phyloP scores from a whole-genome alignment of 148 eudicot species.

The Limonium bicolor region DNA sequence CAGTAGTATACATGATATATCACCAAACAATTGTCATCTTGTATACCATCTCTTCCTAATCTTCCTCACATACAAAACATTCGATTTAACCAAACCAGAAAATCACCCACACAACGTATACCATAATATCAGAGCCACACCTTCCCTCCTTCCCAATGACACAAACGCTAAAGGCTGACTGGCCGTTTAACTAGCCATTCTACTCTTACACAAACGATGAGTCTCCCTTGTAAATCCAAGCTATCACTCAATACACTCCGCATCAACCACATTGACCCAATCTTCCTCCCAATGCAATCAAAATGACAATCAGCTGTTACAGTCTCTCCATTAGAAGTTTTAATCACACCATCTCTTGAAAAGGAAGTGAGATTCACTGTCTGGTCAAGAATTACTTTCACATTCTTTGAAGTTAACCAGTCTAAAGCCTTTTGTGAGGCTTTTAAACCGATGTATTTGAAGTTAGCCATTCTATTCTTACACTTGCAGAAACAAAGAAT shows the following conservation, averaged over 20 bases:
- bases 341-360: conserved; percentile 24
- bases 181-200: conserved; percentile 18
- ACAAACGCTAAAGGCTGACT: conserved; percentile 25
- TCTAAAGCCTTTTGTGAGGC: conserved; percentile 25
- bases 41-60: conserved; percentile 32
- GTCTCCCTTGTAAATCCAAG: conserved; percentile 25
- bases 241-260: conserved; percentile 22
- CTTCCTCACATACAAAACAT: conserved; percentile 38
- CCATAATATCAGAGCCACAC: conserved; percentile 20
- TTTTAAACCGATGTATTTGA: too few species aligned
- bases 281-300: conserved; percentile 25
- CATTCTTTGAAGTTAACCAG: conserved; percentile 35
- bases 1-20: too few species aligned
- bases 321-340: conserved; percentile 31
- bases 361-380: conserved; percentile 14
- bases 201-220: conserved; percentile 21
- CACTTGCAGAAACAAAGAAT: conserved; percentile 46
- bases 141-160: conserved; percentile 33
- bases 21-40: too few species aligned
- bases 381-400: conserved; percentile 31
- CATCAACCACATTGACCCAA: conserved; percentile 37
- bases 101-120: conserved; percentile 23
- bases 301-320: conserved; percentile 31
- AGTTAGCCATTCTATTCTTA: conserved; percentile 82
- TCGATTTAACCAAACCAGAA: conserved; percentile 36